phyloP scores from a whole-genome alignment of 2,329 filamentous ascomycete genomes.

The Sclerotinia spermophila region DNA sequence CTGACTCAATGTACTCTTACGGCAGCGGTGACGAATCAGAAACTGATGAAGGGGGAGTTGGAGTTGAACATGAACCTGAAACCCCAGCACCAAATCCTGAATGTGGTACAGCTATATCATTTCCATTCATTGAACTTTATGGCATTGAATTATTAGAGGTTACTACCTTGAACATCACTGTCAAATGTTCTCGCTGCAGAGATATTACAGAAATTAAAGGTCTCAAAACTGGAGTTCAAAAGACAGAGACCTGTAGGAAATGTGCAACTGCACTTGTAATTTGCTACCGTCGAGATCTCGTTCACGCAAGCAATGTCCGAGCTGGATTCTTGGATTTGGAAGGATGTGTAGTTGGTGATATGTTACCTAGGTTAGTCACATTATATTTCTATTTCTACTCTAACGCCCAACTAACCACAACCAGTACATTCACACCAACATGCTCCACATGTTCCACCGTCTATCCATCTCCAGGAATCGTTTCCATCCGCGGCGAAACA shows the following conservation, averaged over 20 bases:
- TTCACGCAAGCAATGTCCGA: constrained; percentile 69
- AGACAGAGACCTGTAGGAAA: constrained; percentile 54
- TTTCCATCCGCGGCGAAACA: constrained; percentile 70
- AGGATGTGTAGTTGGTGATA: constrained; percentile 70
- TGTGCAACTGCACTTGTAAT: constrained; percentile 52
- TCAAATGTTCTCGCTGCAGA: constrained; percentile 79
- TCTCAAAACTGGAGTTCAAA: constrained; percentile 54
- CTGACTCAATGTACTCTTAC: constrained; percentile 46
- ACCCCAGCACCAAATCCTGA: constrained; percentile 43
- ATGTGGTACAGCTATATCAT: constrained; percentile 71
- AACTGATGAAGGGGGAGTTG: constrained; percentile 44
- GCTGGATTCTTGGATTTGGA: constrained; percentile 76
- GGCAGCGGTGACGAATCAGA: constrained; percentile 32
- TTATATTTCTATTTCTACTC: neutral
- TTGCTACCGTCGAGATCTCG: constrained; percentile 62
- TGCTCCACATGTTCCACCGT: constrained; percentile 72
- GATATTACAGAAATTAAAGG: constrained; percentile 66
- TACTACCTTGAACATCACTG: constrained; percentile 60
- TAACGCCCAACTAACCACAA: neutral
- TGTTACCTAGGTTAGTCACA: constrained; percentile 60
- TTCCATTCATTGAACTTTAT: constrained; percentile 73
- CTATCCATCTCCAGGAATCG: constrained; percentile 58
- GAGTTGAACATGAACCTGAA: constrained; percentile 39
- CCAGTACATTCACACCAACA: constrained; percentile 72
- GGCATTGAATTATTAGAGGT: constrained; percentile 74